Percentiles rank a stretch among this genome's conserved stretches.
Conservation (phyloP, 148 eudicot species). For the Vaccinium macrocarpon region DNA sequence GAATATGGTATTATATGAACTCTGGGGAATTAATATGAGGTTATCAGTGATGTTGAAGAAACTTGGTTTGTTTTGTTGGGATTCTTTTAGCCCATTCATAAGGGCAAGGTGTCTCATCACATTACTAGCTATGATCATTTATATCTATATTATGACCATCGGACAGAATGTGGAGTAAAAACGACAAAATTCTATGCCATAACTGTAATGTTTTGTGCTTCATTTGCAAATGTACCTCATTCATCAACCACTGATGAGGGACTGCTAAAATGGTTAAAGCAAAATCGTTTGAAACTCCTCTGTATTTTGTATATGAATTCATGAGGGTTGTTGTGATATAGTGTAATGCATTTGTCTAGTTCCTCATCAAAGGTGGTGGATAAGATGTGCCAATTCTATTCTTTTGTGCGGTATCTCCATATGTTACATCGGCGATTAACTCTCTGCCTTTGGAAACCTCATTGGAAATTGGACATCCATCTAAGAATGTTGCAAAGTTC, state of each 20-base stretch:
- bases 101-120: neutral
- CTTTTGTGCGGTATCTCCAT: neutral
- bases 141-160: neutral
- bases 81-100: neutral
- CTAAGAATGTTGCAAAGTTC: neutral
- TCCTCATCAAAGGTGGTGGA: neutral
- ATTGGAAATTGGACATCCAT: neutral
- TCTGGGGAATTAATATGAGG: neutral
- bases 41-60: neutral
- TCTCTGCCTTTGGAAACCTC: neutral
- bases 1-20: neutral
- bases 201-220: neutral
- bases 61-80: neutral
- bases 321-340: neutral
- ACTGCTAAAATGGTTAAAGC: neutral
- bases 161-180: neutral
- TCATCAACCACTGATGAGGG: neutral
- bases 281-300: neutral
- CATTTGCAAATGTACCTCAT: neutral
- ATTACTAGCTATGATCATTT: neutral
- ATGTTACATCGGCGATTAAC: neutral
- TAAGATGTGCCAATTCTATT: neutral
- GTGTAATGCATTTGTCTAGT: slow-evolving; percentile 1
- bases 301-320: neutral
- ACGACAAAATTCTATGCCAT: neutral